Percentiles rank a stretch among this genome's conserved stretches.
Conservation (phyloP, 2,329 filamentous ascomycete species). For the Periconia sp. region DNA sequence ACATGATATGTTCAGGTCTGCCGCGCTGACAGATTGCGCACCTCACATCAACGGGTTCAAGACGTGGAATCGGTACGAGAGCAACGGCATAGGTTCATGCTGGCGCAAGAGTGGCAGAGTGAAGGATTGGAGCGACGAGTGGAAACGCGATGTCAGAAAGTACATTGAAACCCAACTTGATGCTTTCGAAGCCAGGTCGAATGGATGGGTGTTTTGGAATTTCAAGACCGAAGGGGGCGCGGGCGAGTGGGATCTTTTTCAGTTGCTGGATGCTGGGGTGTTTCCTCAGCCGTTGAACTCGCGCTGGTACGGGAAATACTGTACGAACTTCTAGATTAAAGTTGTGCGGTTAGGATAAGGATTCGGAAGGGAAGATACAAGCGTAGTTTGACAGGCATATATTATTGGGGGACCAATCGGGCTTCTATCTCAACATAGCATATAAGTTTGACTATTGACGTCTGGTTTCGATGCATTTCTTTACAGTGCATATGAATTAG, state of each 20-base stretch:
- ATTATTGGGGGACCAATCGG: not conserved
- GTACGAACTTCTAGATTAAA: constrained; percentile 20
- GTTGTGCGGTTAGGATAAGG: not conserved
- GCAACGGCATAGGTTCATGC: constrained; percentile 56
- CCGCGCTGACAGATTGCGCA: constrained; percentile 64
- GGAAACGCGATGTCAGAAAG: constrained; percentile 50
- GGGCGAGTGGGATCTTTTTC: constrained; percentile 57
- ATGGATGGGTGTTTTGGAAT: constrained; percentile 61
- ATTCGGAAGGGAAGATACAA: not conserved
- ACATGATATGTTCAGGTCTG: constrained; percentile 39
- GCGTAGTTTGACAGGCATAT: not conserved
- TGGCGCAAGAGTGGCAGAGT: constrained; percentile 52
- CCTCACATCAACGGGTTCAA: constrained; percentile 46
- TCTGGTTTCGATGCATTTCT: too few relatives aligned
- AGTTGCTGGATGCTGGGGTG: constrained; percentile 51
- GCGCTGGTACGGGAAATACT: constrained; percentile 32
- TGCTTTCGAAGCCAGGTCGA: constrained; percentile 51
- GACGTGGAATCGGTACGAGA: constrained; percentile 62
- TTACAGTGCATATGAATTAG: too few relatives aligned
- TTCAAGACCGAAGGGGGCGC: constrained; percentile 57
- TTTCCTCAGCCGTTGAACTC: constrained; percentile 47
- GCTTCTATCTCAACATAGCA: not conserved
- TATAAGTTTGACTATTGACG: too few relatives aligned
- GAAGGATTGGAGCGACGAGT: constrained; percentile 50
- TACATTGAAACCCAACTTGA: constrained; percentile 60